These are phyloP conservation scores for Orbilia javanica DNA, from an alignment of 2,329 filamentous ascomycete genomes.

Conservation along the genomic window DNA sequence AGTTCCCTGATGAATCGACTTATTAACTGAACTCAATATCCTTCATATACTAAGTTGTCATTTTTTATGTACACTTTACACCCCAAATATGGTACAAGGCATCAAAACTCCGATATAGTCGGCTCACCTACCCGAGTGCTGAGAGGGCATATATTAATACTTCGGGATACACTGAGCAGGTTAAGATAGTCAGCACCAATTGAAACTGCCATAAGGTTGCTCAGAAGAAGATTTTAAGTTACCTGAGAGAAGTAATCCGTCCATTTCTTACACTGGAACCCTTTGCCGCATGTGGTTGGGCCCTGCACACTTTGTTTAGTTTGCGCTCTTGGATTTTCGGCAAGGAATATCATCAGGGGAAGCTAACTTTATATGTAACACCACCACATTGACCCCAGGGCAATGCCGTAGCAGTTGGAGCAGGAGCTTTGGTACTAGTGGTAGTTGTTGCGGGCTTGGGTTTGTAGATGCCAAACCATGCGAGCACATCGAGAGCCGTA, in stretches of 20 bases:
- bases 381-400: constrained; percentile 37
- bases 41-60: no score
- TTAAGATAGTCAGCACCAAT: background rate
- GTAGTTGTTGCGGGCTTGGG: constrained; percentile 2
- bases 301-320: background rate
- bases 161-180: background rate
- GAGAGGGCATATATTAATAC: no score
- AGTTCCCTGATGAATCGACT: no score
- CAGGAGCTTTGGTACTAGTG: background rate
- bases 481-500: constrained; percentile 29
- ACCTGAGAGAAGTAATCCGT: constrained; percentile 12
- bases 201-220: no score
- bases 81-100: no score
- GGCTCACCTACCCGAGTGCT: no score
- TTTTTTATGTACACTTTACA: no score
- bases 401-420: background rate
- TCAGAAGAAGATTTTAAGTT: background rate
- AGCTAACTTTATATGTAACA: constrained; percentile 22
- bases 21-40: no score
- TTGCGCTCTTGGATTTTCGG: background rate
- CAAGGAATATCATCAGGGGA: background rate
- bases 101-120: no score
- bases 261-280: constrained; percentile 1
- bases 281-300: constrained; percentile 1
- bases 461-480: constrained; percentile 50